A percentile compares a stretch with the other conserved stretches of the same genome.
Evolutionary conservation across 345 rosid species (phyloP).

Genomic region (Rhodomyrtus tomentosa): DNA sequence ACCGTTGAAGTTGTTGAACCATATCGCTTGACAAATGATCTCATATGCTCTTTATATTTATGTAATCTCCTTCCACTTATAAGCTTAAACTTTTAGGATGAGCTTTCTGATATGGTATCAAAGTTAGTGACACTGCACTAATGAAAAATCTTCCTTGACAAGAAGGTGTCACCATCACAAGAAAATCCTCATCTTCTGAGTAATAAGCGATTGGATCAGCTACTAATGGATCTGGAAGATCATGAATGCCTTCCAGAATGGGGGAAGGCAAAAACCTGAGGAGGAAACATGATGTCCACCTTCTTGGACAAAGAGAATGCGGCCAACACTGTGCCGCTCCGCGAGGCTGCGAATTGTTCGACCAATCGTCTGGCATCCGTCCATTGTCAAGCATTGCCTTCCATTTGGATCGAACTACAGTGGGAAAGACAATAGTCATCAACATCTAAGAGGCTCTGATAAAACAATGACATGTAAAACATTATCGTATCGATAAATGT

Average conservation of each 20-base stretch:
- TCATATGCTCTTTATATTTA: too few species aligned
- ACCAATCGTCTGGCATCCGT: neutral
- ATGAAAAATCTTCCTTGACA: conserved; percentile 5
- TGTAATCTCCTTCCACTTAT: too few species aligned
- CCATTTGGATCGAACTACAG: conserved; percentile 82
- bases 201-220: conserved; percentile 53
- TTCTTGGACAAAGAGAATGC: conserved; percentile 75
- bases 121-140: neutral
- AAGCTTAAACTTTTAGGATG: too few species aligned
- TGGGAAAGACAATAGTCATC: conserved; percentile 23
- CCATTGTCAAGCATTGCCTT: conserved; percentile 74
- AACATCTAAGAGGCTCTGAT: conserved; percentile 20
- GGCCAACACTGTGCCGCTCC: conserved; percentile 16
- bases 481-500: neutral
- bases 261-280: conserved; percentile 62
- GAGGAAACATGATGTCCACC: conserved; percentile 78
- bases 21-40: too few species aligned
- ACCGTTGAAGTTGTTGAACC: neutral
- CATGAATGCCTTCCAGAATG: conserved; percentile 64
- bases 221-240: conserved; percentile 33
- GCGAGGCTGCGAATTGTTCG: too few species aligned
- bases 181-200: conserved; percentile 62
- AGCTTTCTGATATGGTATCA: too few species aligned
- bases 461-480: conserved; percentile 4
- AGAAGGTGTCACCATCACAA: conserved; percentile 39